phyloP scores from a whole-genome alignment of 1,284 basidiomycete species.

The Sporisorium iseilematis-ciliati region DNA sequence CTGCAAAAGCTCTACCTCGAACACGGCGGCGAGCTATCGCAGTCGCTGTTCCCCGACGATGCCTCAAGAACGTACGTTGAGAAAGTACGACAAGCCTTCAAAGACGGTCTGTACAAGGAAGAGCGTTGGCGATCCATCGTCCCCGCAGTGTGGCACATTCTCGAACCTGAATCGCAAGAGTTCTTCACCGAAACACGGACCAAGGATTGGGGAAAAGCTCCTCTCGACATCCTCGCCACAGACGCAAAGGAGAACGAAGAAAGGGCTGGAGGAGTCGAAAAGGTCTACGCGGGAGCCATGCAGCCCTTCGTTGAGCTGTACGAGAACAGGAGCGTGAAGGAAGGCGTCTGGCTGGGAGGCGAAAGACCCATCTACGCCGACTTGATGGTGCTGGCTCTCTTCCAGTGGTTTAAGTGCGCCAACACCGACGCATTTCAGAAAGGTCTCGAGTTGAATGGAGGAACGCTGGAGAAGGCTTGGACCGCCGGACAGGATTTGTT shows the following conservation, averaged over 20 bases:
- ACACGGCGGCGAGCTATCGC: conserved; percentile 7
- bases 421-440: conserved; percentile 14
- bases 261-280: conserved; percentile 15
- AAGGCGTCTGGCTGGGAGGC: conserved; percentile 26
- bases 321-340: conserved; percentile 10
- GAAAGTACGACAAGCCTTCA: background rate
- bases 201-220: conserved; percentile 19
- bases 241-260: conserved; percentile 18
- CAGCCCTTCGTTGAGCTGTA: conserved; percentile 31
- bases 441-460: conserved; percentile 20
- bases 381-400: conserved; percentile 19
- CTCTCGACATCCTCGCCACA: conserved; percentile 20
- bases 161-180: conserved; percentile 28
- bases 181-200: conserved; percentile 22
- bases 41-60: conserved; percentile 30
- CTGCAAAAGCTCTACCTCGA: conserved; percentile 32
- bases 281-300: conserved; percentile 19
- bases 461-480: conserved; percentile 22
- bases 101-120: background rate
- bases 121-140: conserved; percentile 27
- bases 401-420: conserved; percentile 44
- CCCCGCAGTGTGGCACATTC: conserved; percentile 20
- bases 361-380: conserved; percentile 31
- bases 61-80: background rate
- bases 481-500: conserved; percentile 16